phyloP scores from a whole-genome alignment of 129 eudicot species.

The Sambucus nigra region DNA sequence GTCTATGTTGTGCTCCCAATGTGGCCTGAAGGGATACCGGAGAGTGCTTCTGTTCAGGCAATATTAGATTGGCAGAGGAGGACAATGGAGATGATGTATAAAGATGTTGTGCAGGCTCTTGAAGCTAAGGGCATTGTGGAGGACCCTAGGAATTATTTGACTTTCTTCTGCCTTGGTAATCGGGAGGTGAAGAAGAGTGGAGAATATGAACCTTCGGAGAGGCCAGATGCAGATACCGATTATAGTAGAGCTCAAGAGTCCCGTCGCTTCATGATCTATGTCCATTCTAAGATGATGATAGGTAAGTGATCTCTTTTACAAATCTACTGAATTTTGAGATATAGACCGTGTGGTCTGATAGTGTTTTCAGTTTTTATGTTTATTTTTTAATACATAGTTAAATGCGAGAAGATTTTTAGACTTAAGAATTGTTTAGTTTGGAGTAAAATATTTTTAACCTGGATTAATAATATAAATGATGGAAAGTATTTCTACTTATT shows the following conservation, averaged over 20 bases:
- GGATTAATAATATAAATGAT: no score
- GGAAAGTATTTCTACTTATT: no score
- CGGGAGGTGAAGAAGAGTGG: conserved; percentile 68
- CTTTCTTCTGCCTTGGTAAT: conserved; percentile 79
- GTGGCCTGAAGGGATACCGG: conserved; percentile 96
- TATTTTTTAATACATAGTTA: no score
- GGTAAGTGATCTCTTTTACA: conserved; percentile 23
- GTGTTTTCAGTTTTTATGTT: no score
- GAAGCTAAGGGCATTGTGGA: conserved; percentile 44
- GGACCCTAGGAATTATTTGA: conserved; percentile 68
- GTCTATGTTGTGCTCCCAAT: conserved; percentile 78
- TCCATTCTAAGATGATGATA: conserved; percentile 87
- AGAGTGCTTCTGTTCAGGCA: conserved; percentile 82
- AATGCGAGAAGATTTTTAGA: neutral
- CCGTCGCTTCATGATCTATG: conserved; percentile 77
- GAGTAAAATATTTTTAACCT: no score
- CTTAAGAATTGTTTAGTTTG: no score
- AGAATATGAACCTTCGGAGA: conserved; percentile 67
- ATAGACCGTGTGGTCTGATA: no score
- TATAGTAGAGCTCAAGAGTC: conserved; percentile 63
- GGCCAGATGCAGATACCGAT: conserved; percentile 50
- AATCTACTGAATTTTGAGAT: neutral
- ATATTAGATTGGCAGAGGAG: conserved; percentile 84
- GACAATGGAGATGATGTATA: conserved; percentile 89
- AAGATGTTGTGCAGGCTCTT: conserved; percentile 50